Evolutionary conservation across 2,329 filamentous ascomycete species (phyloP), one percentile per base, ranked within the genome.

Genomic region (Trichoderma citrinoviride): DNA sequence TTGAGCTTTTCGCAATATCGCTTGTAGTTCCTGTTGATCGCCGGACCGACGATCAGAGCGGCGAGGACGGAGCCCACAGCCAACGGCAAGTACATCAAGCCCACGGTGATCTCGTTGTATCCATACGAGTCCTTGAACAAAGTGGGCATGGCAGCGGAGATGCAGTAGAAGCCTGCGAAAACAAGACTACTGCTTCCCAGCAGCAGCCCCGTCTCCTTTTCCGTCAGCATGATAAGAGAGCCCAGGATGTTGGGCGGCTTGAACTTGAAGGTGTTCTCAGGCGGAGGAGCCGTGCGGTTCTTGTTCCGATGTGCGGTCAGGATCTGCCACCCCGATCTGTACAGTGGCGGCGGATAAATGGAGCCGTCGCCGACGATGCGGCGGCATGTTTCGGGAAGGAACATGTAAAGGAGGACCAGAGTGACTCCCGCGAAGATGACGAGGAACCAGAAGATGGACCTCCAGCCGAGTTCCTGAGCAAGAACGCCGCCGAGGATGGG

Each of bases 1-100:
- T 83, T 83, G 0, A 85, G 73, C 5, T 75, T 78, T 10, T 75
- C 72, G 14, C 88, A 87, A 65, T 89, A 82, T 1, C 88, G 84
- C 1, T 82, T 80, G 73, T 87, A 93, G 73, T 90, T 91, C 76
- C 82, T 83, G 73, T 92, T 90, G 41, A 91, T 81, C 1, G 86
- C 68, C 2, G 81, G 80, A 0, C 89, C 87, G 3, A 78, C 77
- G 3, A 79, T 70, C 8, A 78, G 68, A 1, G 81, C 81, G 0
- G 82, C 78, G 1, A 79, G 70, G 14, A 82, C 76, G n/a, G 81
- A 82, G 1, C 83, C 83, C 5, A 71, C 75, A 0, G 83, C 83
- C 33, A 83, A 70, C 1, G 84, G 84, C 1, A 85, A 73, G 68
- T 83, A 85, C 77, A 81, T 82, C 5, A 85, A 73, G 1, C 85